Evolutionary conservation across 805 yeast species (phyloP).

Genomic region (Candida odintsovae): DNA sequence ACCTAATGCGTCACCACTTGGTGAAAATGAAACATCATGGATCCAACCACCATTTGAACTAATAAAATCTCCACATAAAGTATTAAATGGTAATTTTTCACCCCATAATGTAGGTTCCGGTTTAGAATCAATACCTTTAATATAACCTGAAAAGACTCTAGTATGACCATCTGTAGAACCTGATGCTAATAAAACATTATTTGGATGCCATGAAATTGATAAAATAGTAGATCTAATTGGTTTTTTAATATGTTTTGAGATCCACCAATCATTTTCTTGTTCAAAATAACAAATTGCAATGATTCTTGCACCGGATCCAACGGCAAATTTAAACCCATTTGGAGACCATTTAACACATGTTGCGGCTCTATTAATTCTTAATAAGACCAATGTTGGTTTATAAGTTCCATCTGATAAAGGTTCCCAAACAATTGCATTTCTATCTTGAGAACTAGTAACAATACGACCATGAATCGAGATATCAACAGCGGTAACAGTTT

Average conservation of each 20-base stretch:
- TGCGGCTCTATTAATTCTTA: slow-evolving; percentile 93
- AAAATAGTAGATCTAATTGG: slow-evolving; percentile 88
- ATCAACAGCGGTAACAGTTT: slow-evolving; percentile 91
- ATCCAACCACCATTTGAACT: slow-evolving; percentile 81
- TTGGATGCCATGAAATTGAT: slow-evolving; percentile 88
- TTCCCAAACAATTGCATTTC: slow-evolving; percentile 97
- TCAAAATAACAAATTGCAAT: slow-evolving; percentile 96
- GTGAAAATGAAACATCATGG: slow-evolving; percentile 83
- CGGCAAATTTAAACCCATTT: slow-evolving; percentile 91
- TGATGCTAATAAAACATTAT: slow-evolving; percentile 77
- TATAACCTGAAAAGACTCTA: slow-evolving; percentile 80
- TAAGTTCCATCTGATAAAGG: slow-evolving; percentile 53
- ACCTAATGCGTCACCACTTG: slow-evolving; percentile 71
- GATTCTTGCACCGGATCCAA: slow-evolving; percentile 90
- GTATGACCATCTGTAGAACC: slow-evolving; percentile 95
- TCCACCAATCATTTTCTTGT: slow-evolving; percentile 98
- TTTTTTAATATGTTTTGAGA: slow-evolving; percentile 92
- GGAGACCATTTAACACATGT: slow-evolving; percentile 95
- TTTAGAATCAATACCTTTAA: slow-evolving; percentile 82
- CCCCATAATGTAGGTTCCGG: slow-evolving; percentile 90
- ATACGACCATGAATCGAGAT: slow-evolving; percentile 83
- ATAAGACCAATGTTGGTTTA: slow-evolving; percentile 86
- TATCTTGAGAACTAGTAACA: slow-evolving; percentile 95
- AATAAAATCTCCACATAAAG: slow-evolving; percentile 76
- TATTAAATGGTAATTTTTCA: slow-evolving; percentile 88